These are phyloP conservation scores for Leccinum variicolor DNA, from an alignment of 768 basidiomycete genomes.

Conservation along the genomic window DNA sequence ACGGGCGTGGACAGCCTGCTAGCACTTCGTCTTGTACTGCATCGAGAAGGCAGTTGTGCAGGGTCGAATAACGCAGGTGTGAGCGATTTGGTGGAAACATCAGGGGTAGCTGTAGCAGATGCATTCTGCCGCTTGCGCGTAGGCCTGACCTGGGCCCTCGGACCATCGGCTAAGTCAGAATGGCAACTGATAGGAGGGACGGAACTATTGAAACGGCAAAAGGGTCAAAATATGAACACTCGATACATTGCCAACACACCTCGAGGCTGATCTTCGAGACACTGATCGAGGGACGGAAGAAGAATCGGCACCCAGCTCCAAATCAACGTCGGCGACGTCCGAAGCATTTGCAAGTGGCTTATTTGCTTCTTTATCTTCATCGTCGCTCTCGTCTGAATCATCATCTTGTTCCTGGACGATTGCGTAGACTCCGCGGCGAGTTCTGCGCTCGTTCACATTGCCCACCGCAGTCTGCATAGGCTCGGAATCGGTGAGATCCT, in stretches of 20 bases:
- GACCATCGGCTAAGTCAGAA: constrained; percentile 26
- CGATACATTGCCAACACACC: constrained; percentile 16
- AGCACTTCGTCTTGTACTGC: constrained; percentile 25
- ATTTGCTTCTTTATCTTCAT: constrained; percentile 47
- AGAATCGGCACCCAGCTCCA: constrained; percentile 41
- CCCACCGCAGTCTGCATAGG: constrained; percentile 47
- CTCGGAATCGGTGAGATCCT: constrained; percentile 35
- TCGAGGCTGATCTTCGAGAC: constrained; percentile 26
- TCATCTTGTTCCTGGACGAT: constrained; percentile 57
- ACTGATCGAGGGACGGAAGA: constrained; percentile 19
- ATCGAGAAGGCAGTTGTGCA: constrained; percentile 27
- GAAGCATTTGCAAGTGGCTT: constrained; percentile 45
- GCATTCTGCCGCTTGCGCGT: constrained; percentile 57
- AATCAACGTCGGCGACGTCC: constrained; percentile 49
- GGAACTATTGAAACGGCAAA: constrained; percentile 15
- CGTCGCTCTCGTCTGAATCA: constrained; percentile 61
- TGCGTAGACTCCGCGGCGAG: constrained; percentile 79
- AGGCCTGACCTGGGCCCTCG: constrained; percentile 44
- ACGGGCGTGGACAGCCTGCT: constrained; percentile 32
- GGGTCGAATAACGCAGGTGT: constrained; percentile 30
- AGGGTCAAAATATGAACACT: constrained; percentile 10
- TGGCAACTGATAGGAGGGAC: constrained; percentile 25
- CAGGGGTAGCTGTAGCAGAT: constrained; percentile 40
- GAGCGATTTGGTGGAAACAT: constrained; percentile 42
- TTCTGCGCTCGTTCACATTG: constrained; percentile 77